Evolutionary conservation across 2,329 filamentous ascomycete species (phyloP).

Genomic region (Aspergillus carbonarius): DNA sequence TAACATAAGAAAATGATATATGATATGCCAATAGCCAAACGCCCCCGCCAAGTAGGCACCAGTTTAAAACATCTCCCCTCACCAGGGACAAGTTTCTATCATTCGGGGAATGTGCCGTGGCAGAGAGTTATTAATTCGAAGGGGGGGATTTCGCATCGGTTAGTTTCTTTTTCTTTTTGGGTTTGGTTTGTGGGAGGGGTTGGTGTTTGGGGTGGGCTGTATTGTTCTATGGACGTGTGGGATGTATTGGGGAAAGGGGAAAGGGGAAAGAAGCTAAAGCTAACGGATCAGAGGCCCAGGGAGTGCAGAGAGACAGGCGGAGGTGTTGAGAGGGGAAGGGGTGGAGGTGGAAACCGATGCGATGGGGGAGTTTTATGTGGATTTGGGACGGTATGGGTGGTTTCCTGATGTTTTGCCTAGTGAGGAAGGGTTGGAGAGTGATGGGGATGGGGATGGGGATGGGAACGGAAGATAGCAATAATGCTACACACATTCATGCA

Average conservation of each 20-base stretch:
- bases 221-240: neutral
- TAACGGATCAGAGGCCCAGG: slow-evolving; percentile 37
- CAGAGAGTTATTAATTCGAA: slow-evolving; percentile 88
- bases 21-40: no score
- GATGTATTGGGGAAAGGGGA: no score
- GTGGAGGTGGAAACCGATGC: slow-evolving; percentile 42
- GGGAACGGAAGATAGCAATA: neutral
- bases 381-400: slow-evolving; percentile 48
- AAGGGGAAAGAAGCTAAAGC: neutral
- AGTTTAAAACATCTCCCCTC: slow-evolving; percentile 82
- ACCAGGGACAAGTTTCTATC: slow-evolving; percentile 55
- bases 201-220: neutral
- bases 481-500: neutral
- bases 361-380: slow-evolving; percentile 46
- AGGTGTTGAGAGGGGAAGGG: slow-evolving; percentile 41
- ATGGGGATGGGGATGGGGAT: neutral
- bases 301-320: slow-evolving; percentile 45
- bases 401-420: slow-evolving; percentile 52
- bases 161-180: slow-evolving; percentile 4
- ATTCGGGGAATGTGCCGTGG: slow-evolving; percentile 83
- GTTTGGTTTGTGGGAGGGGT: neutral
- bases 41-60: slow-evolving; percentile 81
- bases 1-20: neutral
- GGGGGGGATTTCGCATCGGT: slow-evolving; percentile 84
- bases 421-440: slow-evolving; percentile 34